phyloP scores from a whole-genome alignment of 2,329 filamentous ascomycete species.

The Trichoderma pleuroti region DNA sequence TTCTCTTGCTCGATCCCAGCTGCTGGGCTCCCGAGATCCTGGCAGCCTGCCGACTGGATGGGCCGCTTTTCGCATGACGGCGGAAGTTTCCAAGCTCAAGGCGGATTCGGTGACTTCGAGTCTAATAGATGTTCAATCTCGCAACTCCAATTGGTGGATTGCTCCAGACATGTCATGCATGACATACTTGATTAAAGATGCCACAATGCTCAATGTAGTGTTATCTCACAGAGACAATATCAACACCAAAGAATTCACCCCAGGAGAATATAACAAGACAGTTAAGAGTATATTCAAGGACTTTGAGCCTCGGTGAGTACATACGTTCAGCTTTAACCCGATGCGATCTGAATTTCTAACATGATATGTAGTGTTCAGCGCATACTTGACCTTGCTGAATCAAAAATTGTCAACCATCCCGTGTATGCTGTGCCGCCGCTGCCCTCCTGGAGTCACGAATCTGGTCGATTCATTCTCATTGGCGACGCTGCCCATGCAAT shows the following conservation, averaged over 20 bases:
- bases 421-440: constrained; percentile 21
- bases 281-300: constrained; percentile 12
- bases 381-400: constrained; percentile 10
- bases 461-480: constrained; percentile 20
- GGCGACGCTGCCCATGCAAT: constrained; percentile 24
- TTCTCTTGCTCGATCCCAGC: constrained; percentile 28
- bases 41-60: constrained; percentile 33
- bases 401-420: constrained; percentile 23
- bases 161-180: constrained; percentile 41
- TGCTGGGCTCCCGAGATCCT: constrained; percentile 18
- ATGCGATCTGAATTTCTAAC: background rate
- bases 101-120: constrained; percentile 33
- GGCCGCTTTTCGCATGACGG: constrained; percentile 39
- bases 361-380: constrained; percentile 10
- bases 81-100: constrained; percentile 36
- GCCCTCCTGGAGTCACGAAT: constrained; percentile 17
- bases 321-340: background rate
- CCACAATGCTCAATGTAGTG: constrained; percentile 43
- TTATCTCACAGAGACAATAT: constrained; percentile 38
- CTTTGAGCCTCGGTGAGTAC: constrained; percentile 15
- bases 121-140: constrained; percentile 31
- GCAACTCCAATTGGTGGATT: constrained; percentile 31
- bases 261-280: constrained; percentile 11
- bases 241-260: constrained; percentile 18
- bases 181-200: constrained; percentile 40